Percentiles rank a stretch among this genome's conserved stretches.
Conservation (phyloP, 139 green algal genomes). For the Chlamydomonas incerta region DNA sequence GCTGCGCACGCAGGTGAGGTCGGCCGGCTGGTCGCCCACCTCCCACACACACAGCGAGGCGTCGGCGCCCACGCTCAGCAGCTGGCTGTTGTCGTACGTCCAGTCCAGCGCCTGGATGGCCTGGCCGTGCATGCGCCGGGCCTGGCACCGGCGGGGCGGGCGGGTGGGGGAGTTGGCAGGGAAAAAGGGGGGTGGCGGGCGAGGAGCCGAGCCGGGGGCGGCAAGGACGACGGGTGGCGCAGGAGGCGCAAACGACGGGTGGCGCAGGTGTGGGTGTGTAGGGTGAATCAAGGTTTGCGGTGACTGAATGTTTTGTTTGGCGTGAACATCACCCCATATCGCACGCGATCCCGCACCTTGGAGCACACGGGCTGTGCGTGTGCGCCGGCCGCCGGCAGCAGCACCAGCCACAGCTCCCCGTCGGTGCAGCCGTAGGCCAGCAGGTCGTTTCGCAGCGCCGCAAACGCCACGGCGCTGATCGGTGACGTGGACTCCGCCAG, state of each 20-base stretch:
- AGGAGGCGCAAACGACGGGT: no score
- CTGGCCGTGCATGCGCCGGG: slow-evolving; percentile 32
- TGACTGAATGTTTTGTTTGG: no score
- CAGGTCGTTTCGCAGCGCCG: slow-evolving; percentile 26
- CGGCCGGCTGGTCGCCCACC: not conserved
- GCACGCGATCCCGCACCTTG: no score
- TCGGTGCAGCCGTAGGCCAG: slow-evolving; percentile 24
- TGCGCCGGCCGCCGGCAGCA: not conserved
- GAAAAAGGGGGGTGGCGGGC: not conserved
- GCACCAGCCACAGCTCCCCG: slow-evolving; percentile 21
- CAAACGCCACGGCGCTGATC: slow-evolving; percentile 15
- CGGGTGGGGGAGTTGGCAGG: not conserved
- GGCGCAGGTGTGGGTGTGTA: no score
- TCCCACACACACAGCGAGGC: slow-evolving; percentile 52
- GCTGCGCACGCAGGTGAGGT: slow-evolving; percentile 1
- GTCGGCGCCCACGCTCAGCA: slow-evolving; percentile 37
- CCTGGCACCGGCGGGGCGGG: not conserved
- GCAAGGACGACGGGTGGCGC: not conserved
- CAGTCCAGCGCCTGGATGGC: slow-evolving; percentile 41
- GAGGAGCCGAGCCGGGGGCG: no score
- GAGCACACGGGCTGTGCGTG: not conserved
- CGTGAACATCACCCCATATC: no score
- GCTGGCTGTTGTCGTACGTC: slow-evolving; percentile 58
- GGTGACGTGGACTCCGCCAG: not conserved
- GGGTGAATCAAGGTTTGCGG: no score